Percentiles rank a stretch among this genome's conserved stretches.
Conservation (phyloP, 108 stramenopile genomes). For the Skeletonema menzelii region DNA sequence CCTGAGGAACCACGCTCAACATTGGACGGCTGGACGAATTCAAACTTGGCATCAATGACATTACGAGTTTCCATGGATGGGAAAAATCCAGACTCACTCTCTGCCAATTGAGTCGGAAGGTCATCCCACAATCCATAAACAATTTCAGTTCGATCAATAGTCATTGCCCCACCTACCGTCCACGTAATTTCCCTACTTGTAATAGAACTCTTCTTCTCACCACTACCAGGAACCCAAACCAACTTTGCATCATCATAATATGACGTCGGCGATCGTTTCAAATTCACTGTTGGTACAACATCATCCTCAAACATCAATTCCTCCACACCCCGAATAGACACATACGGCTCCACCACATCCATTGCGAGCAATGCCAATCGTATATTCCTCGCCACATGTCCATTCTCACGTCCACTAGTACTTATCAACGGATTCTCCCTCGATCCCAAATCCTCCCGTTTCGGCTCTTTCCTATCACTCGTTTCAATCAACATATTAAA, state of each 20-base stretch:
- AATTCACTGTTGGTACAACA: slow-evolving; percentile 32
- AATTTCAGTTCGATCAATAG: slow-evolving; percentile 54
- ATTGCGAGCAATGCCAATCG: slow-evolving; percentile 63
- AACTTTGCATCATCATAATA: slow-evolving; percentile 35
- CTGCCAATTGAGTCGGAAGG: slow-evolving; percentile 31
- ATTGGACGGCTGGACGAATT: background rate
- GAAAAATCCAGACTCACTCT: slow-evolving; percentile 21
- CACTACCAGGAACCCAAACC: slow-evolving; percentile 29
- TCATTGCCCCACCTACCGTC: slow-evolving; percentile 71
- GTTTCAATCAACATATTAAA: slow-evolving; percentile 95
- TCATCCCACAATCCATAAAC: slow-evolving; percentile 44
- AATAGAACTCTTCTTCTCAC: background rate
- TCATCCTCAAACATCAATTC: slow-evolving; percentile 44
- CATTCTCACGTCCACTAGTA: slow-evolving; percentile 55
- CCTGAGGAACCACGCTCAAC: slow-evolving; percentile 3
- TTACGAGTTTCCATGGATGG: slow-evolving; percentile 19
- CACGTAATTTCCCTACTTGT: slow-evolving; percentile 41
- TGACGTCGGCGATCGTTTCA: slow-evolving; percentile 21
- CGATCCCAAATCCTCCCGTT: slow-evolving; percentile 58
- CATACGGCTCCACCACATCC: slow-evolving; percentile 86
- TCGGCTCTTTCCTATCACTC: slow-evolving; percentile 71
- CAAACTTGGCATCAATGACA: slow-evolving; percentile 12
- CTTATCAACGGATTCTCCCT: slow-evolving; percentile 53
- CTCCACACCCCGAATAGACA: slow-evolving; percentile 41
- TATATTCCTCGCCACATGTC: slow-evolving; percentile 86